These are phyloP conservation scores for Nigrospora oryzae DNA, from an alignment of 2,329 filamentous ascomycete genomes.

Conservation along the genomic window DNA sequence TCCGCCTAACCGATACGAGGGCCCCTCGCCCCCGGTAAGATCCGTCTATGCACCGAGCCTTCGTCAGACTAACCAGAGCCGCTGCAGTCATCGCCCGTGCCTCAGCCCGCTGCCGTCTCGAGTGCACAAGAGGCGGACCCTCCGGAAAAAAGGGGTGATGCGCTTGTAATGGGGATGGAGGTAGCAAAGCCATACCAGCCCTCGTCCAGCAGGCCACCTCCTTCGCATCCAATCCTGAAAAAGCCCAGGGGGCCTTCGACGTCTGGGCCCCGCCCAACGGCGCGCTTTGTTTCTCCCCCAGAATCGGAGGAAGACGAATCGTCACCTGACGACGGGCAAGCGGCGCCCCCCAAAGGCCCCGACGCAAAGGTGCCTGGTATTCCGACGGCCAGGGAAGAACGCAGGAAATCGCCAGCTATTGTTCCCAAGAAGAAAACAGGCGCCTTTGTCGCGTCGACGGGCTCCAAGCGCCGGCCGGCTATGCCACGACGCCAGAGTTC, in stretches of 20 bases:
- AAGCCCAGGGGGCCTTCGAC: slow-evolving; percentile 46
- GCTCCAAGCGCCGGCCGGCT: slow-evolving; percentile 35
- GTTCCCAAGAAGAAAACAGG: slow-evolving; percentile 22
- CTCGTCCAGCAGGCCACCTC: slow-evolving; percentile 38
- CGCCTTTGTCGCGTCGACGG: slow-evolving; percentile 34
- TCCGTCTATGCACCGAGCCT: slow-evolving; percentile 10
- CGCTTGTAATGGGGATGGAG: slow-evolving; percentile 10
- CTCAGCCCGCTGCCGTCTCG: background rate
- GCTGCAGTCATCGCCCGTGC: slow-evolving; percentile 1
- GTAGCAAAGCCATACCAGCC: slow-evolving; percentile 18
- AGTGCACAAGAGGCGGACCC: background rate
- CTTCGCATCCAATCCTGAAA: slow-evolving; percentile 50
- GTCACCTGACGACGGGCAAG: slow-evolving; percentile 26
- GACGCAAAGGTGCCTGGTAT: slow-evolving; percentile 11
- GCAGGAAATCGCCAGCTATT: slow-evolving; percentile 9
- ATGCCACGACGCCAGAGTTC: slow-evolving; percentile 39
- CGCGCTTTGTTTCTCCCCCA: slow-evolving; percentile 50
- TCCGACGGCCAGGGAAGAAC: slow-evolving; percentile 14
- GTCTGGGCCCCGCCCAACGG: slow-evolving; percentile 47
- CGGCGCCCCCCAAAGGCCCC: slow-evolving; percentile 9
- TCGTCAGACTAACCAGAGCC: slow-evolving; percentile 6
- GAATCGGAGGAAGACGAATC: slow-evolving; percentile 32
- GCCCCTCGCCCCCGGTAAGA: slow-evolving; percentile 32
- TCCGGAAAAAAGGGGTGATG: slow-evolving; percentile 11
- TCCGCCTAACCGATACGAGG: slow-evolving; percentile 44